phyloP scores from a whole-genome alignment of 352 stramenopile species.

The Thalassiosira sp. region DNA sequence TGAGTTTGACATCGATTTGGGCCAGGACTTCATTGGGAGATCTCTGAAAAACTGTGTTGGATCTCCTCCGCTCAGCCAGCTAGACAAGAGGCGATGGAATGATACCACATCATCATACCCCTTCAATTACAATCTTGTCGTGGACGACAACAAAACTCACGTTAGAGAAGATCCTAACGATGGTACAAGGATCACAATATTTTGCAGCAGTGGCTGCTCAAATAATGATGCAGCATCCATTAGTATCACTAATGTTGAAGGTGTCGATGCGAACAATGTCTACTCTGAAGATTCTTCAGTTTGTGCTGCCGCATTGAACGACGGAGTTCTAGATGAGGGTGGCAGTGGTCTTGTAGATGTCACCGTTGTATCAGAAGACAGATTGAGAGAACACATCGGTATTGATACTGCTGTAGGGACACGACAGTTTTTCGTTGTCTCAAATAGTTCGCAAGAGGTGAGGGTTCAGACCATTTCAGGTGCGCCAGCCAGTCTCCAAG shows the following conservation, averaged over 20 bases:
- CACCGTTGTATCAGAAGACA: slow-evolving; percentile 48
- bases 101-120: slow-evolving; percentile 33
- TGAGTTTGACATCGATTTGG: slow-evolving; percentile 61
- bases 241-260: slow-evolving; percentile 8
- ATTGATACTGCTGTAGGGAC: not conserved
- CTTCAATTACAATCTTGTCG: slow-evolving; percentile 67
- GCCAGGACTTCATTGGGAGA: slow-evolving; percentile 74
- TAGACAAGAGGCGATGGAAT: slow-evolving; percentile 84
- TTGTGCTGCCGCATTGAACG: slow-evolving; percentile 89
- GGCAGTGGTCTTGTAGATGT: slow-evolving; percentile 83
- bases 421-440: slow-evolving; percentile 41
- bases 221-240: slow-evolving; percentile 6
- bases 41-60: slow-evolving; percentile 91
- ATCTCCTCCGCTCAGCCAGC: slow-evolving; percentile 85
- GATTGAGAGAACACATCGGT: slow-evolving; percentile 3
- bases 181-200: slow-evolving; percentile 86
- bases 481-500: slow-evolving; percentile 84
- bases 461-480: slow-evolving; percentile 91
- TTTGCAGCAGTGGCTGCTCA: slow-evolving; percentile 80
- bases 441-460: slow-evolving; percentile 49
- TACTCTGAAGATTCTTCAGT: slow-evolving; percentile 91
- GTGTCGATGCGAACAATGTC: slow-evolving; percentile 33
- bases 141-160: slow-evolving; percentile 71
- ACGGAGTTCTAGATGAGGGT: slow-evolving; percentile 81
- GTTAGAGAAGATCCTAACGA: slow-evolving; percentile 88